These are phyloP conservation scores for Puccinia novopanici DNA, from an alignment of 1,284 basidiomycete genomes.

Conservation along the genomic window DNA sequence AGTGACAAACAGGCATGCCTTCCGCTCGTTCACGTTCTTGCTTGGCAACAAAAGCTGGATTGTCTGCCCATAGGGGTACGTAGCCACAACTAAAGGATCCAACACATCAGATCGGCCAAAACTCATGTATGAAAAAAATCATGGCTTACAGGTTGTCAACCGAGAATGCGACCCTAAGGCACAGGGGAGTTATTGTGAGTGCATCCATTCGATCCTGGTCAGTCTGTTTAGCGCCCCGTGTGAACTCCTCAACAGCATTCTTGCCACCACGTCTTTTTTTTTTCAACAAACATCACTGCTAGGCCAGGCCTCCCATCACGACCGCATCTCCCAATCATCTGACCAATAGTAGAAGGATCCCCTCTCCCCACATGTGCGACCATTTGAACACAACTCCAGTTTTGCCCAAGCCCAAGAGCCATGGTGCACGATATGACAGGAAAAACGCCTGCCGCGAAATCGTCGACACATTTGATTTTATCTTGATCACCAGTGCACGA, in stretches of 20 bases:
- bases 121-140: no score
- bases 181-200: background rate
- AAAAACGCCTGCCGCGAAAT: background rate
- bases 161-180: background rate
- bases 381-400: no score
- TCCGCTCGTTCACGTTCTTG: background rate
- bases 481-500: slow-evolving; percentile 12
- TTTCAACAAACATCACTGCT: background rate
- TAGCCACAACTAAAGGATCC: background rate
- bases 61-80: background rate
- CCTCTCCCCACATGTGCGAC: no score
- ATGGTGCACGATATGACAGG: slow-evolving; percentile 8
- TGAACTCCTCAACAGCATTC: background rate
- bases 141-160: background rate
- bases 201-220: background rate
- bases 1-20: background rate
- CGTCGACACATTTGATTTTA: background rate
- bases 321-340: slow-evolving; percentile 27
- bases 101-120: background rate
- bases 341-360: background rate
- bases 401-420: no score
- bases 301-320: background rate
- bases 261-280: background rate
- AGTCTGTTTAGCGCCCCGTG: background rate
- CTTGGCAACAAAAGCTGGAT: background rate